Percentiles rank a stretch among this genome's conserved stretches.
Conservation (phyloP, 2,329 filamentous ascomycete species). For the Phialophora tarda region DNA sequence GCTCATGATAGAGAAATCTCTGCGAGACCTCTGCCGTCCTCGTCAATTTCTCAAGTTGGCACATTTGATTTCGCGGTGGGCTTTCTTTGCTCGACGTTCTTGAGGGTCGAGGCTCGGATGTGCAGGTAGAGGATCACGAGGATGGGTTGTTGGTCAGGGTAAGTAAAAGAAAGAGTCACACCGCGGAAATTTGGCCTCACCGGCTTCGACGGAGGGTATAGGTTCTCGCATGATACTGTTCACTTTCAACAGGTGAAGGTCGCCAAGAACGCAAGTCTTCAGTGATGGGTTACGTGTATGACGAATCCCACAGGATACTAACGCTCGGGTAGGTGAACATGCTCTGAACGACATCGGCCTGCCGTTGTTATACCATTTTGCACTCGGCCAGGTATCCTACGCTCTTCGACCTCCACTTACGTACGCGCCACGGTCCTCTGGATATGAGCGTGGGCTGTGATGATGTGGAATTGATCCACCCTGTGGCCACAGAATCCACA, state of each 20-base stretch:
- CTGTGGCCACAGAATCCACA: neutral
- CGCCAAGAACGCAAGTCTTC: slow-evolving; percentile 11
- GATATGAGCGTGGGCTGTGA: neutral
- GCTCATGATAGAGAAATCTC: slow-evolving; percentile 34
- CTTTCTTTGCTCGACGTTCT: slow-evolving; percentile 14
- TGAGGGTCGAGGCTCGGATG: neutral
- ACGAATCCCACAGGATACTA: neutral
- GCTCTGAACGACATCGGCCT: neutral
- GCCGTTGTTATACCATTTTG: neutral
- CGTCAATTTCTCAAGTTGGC: slow-evolving; percentile 15
- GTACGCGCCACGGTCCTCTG: neutral
- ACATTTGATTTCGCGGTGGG: slow-evolving; percentile 14
- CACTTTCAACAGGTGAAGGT: neutral
- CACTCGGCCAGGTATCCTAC: neutral
- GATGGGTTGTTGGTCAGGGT: slow-evolving; percentile 25
- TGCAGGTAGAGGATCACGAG: neutral
- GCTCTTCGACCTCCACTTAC: neutral
- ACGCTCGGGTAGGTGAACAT: neutral
- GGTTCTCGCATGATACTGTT: slow-evolving; percentile 10
- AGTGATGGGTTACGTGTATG: neutral
- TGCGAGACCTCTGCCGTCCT: slow-evolving; percentile 15
- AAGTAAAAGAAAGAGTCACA: slow-evolving; percentile 23
- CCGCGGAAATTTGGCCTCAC: slow-evolving; percentile 9
- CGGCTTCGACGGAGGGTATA: slow-evolving; percentile 12
- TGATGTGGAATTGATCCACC: neutral